Evolutionary conservation across 129 eudicot species (phyloP), one percentile per base, ranked within the genome.

Genomic region (Tagetes erecta): DNA sequence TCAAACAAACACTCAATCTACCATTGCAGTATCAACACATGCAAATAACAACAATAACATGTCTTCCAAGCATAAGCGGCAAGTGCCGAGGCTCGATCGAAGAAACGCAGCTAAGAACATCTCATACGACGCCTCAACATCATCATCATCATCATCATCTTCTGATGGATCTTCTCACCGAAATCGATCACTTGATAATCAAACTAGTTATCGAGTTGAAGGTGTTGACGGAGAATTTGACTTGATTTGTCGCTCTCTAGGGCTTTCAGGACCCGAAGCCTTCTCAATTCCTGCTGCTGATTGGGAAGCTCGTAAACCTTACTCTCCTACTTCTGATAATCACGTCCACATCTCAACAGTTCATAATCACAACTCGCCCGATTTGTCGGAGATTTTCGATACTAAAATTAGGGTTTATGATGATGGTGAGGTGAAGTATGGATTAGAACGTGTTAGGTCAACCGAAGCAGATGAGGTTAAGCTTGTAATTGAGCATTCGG

Each of bases 201-300:
- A 56, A 37, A 76, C 80, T 3, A 88, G 91, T 58, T 85, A 76
- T n/a, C 78, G 91, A n/a, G 49, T 83, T 6, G 78, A 68, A 45
- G 95, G 95, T 9, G 67, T 47, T 44, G 84, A 78, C 5, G 91
- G 95, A 6, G 86, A 88, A 30, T 64, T 81, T 5, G 88, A 86
- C 58, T 63, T 47, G 62, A 80, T 86, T 59, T 80, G 82, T 38
- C 73, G 66, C 6, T 59, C 83, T 8, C 50, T 88, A 8, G 95
- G 95, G 55, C 83, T 88, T 71, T 84, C 88, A 13, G 87, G 84
- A 1, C 90, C 88, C 2, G 94, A 88, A 64, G 94, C 86, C 42
- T 86, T 88, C 42, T 75, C 84, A 36, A 88, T 88, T 76, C 86
- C 88, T 0, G 70, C 36, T 2, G 90, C 75, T 35, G 90, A 75